Evolutionary conservation across 768 basidiomycete genomes (phyloP), one percentile per base, ranked within the genome.

Genomic region (Russula virescens): DNA sequence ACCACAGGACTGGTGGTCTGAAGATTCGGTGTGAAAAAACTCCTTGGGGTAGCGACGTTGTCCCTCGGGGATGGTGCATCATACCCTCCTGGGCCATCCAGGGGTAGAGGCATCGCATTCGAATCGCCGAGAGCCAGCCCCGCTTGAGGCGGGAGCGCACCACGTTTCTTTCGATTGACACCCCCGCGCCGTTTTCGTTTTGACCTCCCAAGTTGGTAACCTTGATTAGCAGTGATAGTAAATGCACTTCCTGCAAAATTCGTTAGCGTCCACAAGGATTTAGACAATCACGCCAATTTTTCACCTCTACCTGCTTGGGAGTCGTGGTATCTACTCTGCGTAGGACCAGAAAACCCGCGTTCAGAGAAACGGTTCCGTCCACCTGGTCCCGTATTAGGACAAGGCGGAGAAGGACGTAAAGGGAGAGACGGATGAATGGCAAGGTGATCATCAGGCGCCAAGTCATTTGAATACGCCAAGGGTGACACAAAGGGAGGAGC

Each of bases 151-250:
- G 57, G 55, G 25, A 62, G 47, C 31, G 34, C 3, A 26, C 53
- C 47, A 23, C 63, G 58, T 50, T 64, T 64, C 58, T 64, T 64
- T 42, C 63, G 46, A 46, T 64, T 64, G 1, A 60, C n/a, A 38
- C 63, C 63, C n/a, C 58, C 63, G 16, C 63, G 63, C 25, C 63
- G 58, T 45, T 64, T 64, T 38, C 47, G 25, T 51, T 64, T 64
- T 21, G 58, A 42, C 16, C 25, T 60, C 31, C 19, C 58, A 16
- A 23, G 23, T 43, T 47, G 62, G 21, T 50, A 43, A 19, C 46
- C 58, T 34, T 59, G 62, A 28, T 19, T 45, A 19, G 58, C 31
- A 34, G 16, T 59, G 18, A 38, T 21, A 38, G 26, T 43, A 48
- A 63, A 28, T 19, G 52, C 11, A 50, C 28, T 45, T 19, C 47